Conservation (phyloP, 148 eudicot species). For the Nepenthes mirabilis region DNA sequence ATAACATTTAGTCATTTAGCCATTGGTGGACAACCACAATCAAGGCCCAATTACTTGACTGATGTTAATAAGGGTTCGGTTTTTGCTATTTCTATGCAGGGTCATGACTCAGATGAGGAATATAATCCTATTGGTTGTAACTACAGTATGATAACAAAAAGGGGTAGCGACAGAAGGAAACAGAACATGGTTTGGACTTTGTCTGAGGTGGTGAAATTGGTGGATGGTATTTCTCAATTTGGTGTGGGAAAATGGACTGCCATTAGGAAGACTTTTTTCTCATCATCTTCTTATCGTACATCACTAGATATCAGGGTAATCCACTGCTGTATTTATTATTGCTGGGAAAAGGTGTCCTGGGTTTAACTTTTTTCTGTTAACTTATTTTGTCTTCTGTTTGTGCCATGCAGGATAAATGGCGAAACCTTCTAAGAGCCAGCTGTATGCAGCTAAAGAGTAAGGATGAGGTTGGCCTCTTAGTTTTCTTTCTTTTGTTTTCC, state of each 20-base stretch:
- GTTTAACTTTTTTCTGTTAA: neutral
- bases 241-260: slow-evolving; percentile 66
- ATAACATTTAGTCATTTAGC: neutral
- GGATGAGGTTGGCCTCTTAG: slow-evolving; percentile 21
- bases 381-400: neutral
- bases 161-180: slow-evolving; percentile 23
- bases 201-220: slow-evolving; percentile 45
- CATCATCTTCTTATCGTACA: slow-evolving; percentile 38
- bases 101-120: slow-evolving; percentile 25
- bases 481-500: neutral
- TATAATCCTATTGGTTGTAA: slow-evolving; percentile 16
- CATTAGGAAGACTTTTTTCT: slow-evolving; percentile 29
- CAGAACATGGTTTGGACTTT: slow-evolving; percentile 39
- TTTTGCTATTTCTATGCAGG: neutral
- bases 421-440: slow-evolving; percentile 55
- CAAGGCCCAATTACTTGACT: neutral
- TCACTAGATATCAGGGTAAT: slow-evolving; percentile 64
- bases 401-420: slow-evolving; percentile 64
- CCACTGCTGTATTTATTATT: neutral
- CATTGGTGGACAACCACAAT: neutral
- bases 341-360: slow-evolving; percentile 1
- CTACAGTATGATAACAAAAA: slow-evolving; percentile 1
- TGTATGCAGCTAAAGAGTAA: slow-evolving; percentile 15
- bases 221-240: slow-evolving; percentile 50
- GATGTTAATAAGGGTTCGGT: slow-evolving; percentile 8